Conservation (phyloP, 192 early-diverging fungal species). For the Phycomyces blakesleeanus region DNA sequence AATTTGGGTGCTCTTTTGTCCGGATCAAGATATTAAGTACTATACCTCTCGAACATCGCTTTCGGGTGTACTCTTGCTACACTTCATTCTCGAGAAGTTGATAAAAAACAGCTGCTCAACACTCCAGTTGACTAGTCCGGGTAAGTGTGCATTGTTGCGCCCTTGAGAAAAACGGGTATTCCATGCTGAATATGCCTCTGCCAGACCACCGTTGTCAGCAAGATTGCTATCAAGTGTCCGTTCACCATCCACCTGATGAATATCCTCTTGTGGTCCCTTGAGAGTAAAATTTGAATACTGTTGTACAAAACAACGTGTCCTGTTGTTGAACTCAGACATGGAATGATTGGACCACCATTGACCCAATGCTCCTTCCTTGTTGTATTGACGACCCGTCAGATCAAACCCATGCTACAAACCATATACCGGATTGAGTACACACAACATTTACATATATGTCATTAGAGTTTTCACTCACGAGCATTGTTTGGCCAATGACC, state of each 20-base stretch:
- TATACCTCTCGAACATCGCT: conserved; percentile 17
- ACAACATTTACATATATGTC: background rate
- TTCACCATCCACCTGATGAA: conserved; percentile 47
- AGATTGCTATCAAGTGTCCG: conserved; percentile 59
- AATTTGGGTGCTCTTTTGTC: background rate
- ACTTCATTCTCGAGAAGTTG: conserved; percentile 62
- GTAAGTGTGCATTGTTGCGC: conserved; percentile 31
- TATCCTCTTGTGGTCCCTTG: conserved; percentile 34
- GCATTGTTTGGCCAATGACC: conserved; percentile 71
- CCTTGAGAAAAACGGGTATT: background rate
- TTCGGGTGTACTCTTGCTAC: conserved; percentile 44
- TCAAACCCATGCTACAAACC: conserved; percentile 63
- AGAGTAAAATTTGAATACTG: conserved; percentile 58
- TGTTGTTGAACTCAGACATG: conserved; percentile 38
- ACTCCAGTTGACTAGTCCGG: conserved; percentile 45
- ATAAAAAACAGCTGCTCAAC: conserved; percentile 62
- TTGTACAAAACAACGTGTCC: conserved; percentile 60
- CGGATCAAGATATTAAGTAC: too few species aligned
- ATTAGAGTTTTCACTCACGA: too few species aligned
- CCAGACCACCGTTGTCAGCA: conserved; percentile 62
- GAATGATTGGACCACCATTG: conserved; percentile 42
- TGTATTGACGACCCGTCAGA: conserved; percentile 48
- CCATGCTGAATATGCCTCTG: conserved; percentile 5
- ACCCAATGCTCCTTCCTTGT: conserved; percentile 46
- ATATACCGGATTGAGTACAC: background rate